Base-by-base conservation (phyloP, 305 asterid genomes). In the Fraxinus nigra region DNA sequence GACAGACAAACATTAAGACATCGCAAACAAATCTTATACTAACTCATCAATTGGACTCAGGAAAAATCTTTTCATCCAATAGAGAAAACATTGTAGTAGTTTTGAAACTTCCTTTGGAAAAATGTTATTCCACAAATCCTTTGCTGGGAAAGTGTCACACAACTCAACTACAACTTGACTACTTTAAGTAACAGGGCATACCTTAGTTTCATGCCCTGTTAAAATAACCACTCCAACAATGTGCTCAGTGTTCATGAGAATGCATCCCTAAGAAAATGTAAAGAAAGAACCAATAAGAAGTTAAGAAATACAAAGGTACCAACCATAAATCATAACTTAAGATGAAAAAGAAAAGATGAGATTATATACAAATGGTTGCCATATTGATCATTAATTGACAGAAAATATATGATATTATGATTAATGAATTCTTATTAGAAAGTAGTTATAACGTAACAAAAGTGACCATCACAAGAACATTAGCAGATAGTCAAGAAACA, bases 161-260 rank as follows among this genome's bases (percentile, higher is more conserved):
- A 79, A 79, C 33, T 74, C 75, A 77, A 67, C 61, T 40, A 43
- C 51, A 43, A 43, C 67, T 56, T 75, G 72, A 79, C 80, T 51
- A 73, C 38, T 33, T 7, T 6, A 18, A 34, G 83, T 67, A 73
- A 79, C 3, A 69, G 70, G 81, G 80, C 76, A 63, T 86, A 95
- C 99, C 99, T 97, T 97, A 37, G 99, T 95, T 88, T 97, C 99
- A 73, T 97, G 99, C 80, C 99, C 99, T n/a, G 98, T 92, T 82
- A 97, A 97, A 85, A 93, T 90, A 83, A 93, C 97, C 67, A 94
- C 92, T 38, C 98, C 99, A 84, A 97, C 99, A 63, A 97, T 89
- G 87, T 86, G 88, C 80, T 88, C 91, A 0, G 99, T 97, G 87
- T 97, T 97, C 85, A 97, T 92, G 79, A 97, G 90, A 86, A 92